These are phyloP conservation scores for Apiospora kogelbergensis DNA, from an alignment of 2,329 filamentous ascomycete species.

Conservation along the genomic window DNA sequence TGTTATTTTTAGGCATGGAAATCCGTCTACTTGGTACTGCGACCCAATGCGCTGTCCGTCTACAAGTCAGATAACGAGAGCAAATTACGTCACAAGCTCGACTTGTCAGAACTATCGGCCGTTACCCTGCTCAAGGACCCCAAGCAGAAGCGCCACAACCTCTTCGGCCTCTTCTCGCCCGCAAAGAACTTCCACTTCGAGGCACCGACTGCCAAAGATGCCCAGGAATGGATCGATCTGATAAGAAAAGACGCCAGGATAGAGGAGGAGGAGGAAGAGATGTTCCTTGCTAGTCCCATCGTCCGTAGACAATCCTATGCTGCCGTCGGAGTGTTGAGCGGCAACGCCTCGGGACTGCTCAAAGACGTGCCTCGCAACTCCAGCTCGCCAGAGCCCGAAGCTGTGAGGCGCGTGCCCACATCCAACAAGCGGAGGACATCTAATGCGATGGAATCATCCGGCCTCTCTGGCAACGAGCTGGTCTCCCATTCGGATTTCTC, in stretches of 20 bases:
- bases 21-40: slow-evolving; percentile 81
- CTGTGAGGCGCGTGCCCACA: slow-evolving; percentile 33
- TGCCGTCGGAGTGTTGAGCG: slow-evolving; percentile 25
- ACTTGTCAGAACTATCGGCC: slow-evolving; percentile 85
- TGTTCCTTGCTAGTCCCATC: slow-evolving; percentile 69
- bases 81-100: slow-evolving; percentile 84
- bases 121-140: slow-evolving; percentile 86
- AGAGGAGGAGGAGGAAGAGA: slow-evolving; percentile 84
- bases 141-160: slow-evolving; percentile 80
- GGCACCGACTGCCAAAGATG: slow-evolving; percentile 70
- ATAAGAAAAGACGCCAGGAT: slow-evolving; percentile 80
- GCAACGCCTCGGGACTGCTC: slow-evolving; percentile 21
- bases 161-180: slow-evolving; percentile 91
- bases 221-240: slow-evolving; percentile 80
- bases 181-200: slow-evolving; percentile 91
- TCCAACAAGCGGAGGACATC: slow-evolving; percentile 51
- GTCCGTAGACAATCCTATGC: slow-evolving; percentile 48
- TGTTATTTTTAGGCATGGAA: slow-evolving; percentile 74
- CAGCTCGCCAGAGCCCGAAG: slow-evolving; percentile 63
- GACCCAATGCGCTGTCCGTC: slow-evolving; percentile 85
- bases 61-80: slow-evolving; percentile 92
- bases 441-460: slow-evolving; percentile 64
- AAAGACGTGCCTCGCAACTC: slow-evolving; percentile 32
- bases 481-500: slow-evolving; percentile 88
- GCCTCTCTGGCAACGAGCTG: slow-evolving; percentile 62